Evolutionary conservation across 495 filamentous ascomycete species (phyloP), one percentile per base, ranked within the genome.

Genomic region (Geoglossum glabrum): DNA sequence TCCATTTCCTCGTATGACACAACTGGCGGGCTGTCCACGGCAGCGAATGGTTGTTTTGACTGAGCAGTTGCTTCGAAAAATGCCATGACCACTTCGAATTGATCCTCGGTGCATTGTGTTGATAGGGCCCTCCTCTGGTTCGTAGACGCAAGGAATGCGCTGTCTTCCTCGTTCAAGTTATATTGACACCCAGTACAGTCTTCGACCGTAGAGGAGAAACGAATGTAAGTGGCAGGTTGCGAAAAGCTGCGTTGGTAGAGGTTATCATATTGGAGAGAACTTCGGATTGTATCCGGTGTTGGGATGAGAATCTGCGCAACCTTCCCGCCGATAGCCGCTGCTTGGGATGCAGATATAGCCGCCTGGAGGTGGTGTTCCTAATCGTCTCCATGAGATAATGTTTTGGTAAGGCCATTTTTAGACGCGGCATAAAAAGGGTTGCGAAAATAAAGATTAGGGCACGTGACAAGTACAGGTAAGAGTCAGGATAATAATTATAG

Each of bases 321-420:
- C 73, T 90, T 88, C 50, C 81, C 85, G 56, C 82, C 81, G 47
- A 76, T 76, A 31, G 78, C 79, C 27, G 71, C 71, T 40, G 85
- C 84, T 55, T 79, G 74, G 57, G 79, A 75, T 40, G 82, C 84
- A 64, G 82, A 84, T 58, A 98, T 87, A 49, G 87, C 87, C 54
- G 83, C 86, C 76, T 98, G 92, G 61, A 98, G 78, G 84, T 98
- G 92, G 74, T 92, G 87, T 84, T 98, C 92, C 93, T 98, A 73
- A 21, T 65, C 2, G 11, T 52, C 28, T 6, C 17, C 13, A 5
- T 1, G 27, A 57, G 28, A 28, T 30, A 52, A 31, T 30, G 17
- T 15, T 52, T 52, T 1, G 15, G 28, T 52, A 23, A 52, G 17
- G 19, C 17, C 21, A 5, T 17, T n/a, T 8, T 8, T 47, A 23